Evolutionary conservation across 495 filamentous ascomycete species (phyloP), one percentile per base, ranked within the genome.

Genomic region (Penicillium angulare): DNA sequence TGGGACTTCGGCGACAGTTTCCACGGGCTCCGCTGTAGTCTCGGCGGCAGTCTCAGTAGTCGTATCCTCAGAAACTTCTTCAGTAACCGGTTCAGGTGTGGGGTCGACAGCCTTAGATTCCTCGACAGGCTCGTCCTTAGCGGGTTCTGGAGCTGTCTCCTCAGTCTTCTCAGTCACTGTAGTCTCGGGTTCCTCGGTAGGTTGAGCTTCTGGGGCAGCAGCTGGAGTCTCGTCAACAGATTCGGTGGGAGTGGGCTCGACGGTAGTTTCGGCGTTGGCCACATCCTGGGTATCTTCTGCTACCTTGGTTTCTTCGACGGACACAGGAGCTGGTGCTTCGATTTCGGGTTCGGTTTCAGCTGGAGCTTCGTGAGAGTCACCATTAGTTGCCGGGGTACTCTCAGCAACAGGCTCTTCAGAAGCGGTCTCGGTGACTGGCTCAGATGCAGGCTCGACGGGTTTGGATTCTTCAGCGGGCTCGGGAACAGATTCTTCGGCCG

Each of bases 401-500:
- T 47, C 43, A 15, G 27, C 7, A n/a, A 12, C 31, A 16, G 32
- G 4, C 16, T 47, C 43, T 27, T 8, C 32, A 20, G 45, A 33
- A 8, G 45, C 12, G 16, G 32, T 36, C 33, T 48, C 31, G 9
- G 20, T 10, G 26, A 17, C 33, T 21, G 44, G 20, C 33, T 39
- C 45, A 2, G n/a, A 21, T 23, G 32, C 27, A 27, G 45, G 7
- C 20, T 48, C 33, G 7, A 5, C 43, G 15, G 51, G 31, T 39
- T 42, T 35, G 7, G 48, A 18, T 9, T 47, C 50, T 23, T 57
- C 45, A 13, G 17, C 32, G 1, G 41, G 41, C 13, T 45, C 49
- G 17, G 49, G 27, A 20, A 33, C 44, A 20, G 46, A 33, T 33
- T 45, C 46, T 32, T 49, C 46, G 13, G 34, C 22, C 2, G 44